Base-by-base conservation (phyloP, 192 early-diverging fungal genomes). In the Powellomyces hirtus region DNA sequence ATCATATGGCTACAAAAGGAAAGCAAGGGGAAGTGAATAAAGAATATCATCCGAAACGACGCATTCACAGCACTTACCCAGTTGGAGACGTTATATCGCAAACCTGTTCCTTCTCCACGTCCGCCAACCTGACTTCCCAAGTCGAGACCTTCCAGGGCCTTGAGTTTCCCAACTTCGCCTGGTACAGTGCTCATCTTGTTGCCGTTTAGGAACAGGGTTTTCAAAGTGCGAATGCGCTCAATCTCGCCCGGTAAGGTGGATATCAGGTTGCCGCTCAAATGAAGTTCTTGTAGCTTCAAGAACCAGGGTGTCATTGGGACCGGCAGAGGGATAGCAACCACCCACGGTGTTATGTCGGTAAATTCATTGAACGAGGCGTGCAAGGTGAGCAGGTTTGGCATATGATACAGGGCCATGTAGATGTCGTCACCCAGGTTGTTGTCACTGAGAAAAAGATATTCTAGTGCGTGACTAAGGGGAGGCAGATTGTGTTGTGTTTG, bases 21-120 rank as follows among this genome's bases (percentile, higher is more conserved):
- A 29, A 16, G 53, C 29, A 4, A 56, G 53, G 18, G 5, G 53
- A 29, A 30, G 6, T 49, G 46, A 5, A 49, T 14, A 6, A 49
- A 3, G 5, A 49, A 24, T 49, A 3, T 24, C 14, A 3, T 3
- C 46, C 4, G 46, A n/a, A n/a, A n/a, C n/a, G n/a, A n/a, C n/a
- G n/a, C n/a, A n/a, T 42, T 42, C 40, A 42, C 40, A 14, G 18
- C 16, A 5, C 4, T 30, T 56, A 56, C 53, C 92, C 93, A 96
- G 74, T 96, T 96, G 38, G 91, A 86, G 60, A 94, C 92, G 68
- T 96, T 96, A 75, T 94, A 96, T 79, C 92, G 92, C 49, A 96
- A 79, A 31, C 76, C 76, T 14, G 61, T 77, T 0, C 76, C 76
- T 46, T 77, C 76, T 22, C 76, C 76, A 20, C 76, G 58, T 31